Conservation (phyloP, 305 asterid species). For the Ruellia speciosa region DNA sequence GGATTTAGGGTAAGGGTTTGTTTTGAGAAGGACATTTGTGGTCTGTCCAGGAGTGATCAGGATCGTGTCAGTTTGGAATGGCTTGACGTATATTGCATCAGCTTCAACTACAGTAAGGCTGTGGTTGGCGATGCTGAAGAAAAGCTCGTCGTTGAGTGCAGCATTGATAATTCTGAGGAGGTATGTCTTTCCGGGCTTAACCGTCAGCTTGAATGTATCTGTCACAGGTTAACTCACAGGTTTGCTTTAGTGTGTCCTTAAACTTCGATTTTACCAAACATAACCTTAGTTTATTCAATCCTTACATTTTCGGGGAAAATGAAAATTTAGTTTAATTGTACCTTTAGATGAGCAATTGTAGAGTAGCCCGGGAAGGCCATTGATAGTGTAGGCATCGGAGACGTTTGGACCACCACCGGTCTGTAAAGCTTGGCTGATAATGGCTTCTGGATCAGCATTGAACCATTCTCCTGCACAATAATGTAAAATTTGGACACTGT, state of each 20-base stretch:
- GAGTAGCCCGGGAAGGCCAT: conserved; percentile 47
- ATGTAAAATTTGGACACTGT: not conserved
- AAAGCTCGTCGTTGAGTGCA: conserved; percentile 37
- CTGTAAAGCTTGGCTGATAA: conserved; percentile 34
- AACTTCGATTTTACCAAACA: too few species aligned
- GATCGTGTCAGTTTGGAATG: conserved; percentile 30
- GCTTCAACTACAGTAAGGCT: conserved; percentile 33
- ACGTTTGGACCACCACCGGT: conserved; percentile 49
- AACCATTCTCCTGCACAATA: conserved; percentile 52
- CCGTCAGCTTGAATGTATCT: conserved; percentile 20
- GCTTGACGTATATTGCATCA: conserved; percentile 40
- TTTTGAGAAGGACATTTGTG: conserved; percentile 35
- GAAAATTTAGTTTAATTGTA: conserved; percentile 1
- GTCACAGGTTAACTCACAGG: not conserved
- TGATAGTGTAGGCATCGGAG: conserved; percentile 52
- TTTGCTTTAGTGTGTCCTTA: too few species aligned
- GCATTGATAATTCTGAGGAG: conserved; percentile 28
- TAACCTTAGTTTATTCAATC: not conserved
- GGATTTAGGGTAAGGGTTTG: conserved; percentile 22
- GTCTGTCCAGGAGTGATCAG: conserved; percentile 46
- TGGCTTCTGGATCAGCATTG: conserved; percentile 39
- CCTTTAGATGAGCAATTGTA: conserved; percentile 50
- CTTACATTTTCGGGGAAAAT: not conserved
- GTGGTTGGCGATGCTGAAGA: conserved; percentile 46
- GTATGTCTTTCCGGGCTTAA: conserved; percentile 39